Conservation (phyloP, 2,329 filamentous ascomycete genomes). For the Nemania sp. region DNA sequence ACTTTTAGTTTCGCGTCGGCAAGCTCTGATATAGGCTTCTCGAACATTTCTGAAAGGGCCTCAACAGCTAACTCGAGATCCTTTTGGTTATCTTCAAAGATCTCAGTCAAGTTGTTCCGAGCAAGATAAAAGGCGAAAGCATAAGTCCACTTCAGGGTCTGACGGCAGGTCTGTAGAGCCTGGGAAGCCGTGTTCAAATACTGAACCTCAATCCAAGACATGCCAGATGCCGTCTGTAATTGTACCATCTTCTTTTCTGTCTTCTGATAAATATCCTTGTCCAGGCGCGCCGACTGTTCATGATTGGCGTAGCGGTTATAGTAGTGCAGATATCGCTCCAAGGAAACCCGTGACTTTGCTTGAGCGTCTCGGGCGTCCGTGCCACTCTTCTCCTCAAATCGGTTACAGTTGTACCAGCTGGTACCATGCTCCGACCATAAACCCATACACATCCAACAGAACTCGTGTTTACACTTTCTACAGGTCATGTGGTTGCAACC, state of each 20-base stretch:
- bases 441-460: conserved; percentile 99
- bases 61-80: conserved; percentile 98
- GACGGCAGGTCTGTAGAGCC: conserved; percentile 94
- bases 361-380: conserved; percentile 91
- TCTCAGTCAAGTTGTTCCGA: conserved; percentile 93
- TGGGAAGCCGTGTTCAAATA: conserved; percentile 95
- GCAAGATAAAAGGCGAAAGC: conserved; percentile 98
- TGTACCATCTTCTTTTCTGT: conserved; percentile 99
- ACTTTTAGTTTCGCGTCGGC: conserved; percentile 91
- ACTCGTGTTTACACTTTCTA: conserved; percentile 54
- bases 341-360: conserved; percentile 86
- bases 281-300: conserved; percentile 95
- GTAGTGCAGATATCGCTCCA: conserved; percentile 98
- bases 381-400: conserved; percentile 96
- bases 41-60: conserved; percentile 98
- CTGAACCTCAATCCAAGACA: conserved; percentile 99
- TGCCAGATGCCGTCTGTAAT: conserved; percentile 89
- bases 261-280: conserved; percentile 95
- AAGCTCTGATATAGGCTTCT: conserved; percentile 92
- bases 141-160: conserved; percentile 99
- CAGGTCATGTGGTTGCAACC: conserved; percentile 58
- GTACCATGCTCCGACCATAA: conserved; percentile 98
- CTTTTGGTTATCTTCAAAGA: conserved; percentile 99
- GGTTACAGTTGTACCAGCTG: conserved; percentile 99
- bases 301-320: conserved; percentile 99